These are phyloP conservation scores for Halophytophthora polymorphica DNA, from an alignment of 352 stramenopile genomes.

Conservation along the genomic window DNA sequence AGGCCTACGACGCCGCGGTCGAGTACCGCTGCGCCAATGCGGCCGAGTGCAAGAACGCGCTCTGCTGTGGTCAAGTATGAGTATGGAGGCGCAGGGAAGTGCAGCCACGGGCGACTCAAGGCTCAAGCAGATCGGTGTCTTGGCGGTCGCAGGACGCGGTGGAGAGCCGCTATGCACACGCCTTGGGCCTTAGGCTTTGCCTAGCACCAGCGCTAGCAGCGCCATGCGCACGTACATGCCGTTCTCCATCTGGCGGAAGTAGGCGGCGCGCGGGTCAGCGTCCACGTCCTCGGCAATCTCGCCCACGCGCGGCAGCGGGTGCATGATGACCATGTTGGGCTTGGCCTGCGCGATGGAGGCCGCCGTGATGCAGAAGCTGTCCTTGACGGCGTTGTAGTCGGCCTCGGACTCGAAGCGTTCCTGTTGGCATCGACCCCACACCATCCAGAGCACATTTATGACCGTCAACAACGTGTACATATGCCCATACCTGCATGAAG, in stretches of 20 bases:
- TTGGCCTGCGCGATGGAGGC: conserved; percentile 84
- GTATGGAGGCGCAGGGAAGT: background rate
- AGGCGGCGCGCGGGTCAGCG: conserved; percentile 92
- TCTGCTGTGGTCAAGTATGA: conserved; percentile 34
- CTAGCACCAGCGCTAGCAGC: conserved; percentile 92
- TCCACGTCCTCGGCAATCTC: conserved; percentile 98
- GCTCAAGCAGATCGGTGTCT: conserved; percentile 6
- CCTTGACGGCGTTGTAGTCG: conserved; percentile 95
- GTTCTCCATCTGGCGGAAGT: conserved; percentile 98
- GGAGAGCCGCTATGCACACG: too few relatives aligned
- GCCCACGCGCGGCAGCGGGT: conserved; percentile 96
- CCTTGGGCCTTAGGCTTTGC: conserved; percentile 64
- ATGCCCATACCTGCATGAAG: conserved; percentile 1
- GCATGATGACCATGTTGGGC: conserved; percentile 95
- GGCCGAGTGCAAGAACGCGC: conserved; percentile 32
- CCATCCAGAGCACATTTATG: background rate
- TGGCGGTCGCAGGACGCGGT: too few relatives aligned
- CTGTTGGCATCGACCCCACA: conserved; percentile 27
- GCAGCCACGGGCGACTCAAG: too few relatives aligned
- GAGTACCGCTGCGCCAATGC: conserved; percentile 59
- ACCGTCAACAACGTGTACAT: too few relatives aligned
- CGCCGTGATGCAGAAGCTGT: conserved; percentile 79
- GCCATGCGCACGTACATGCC: conserved; percentile 99
- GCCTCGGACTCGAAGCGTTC: conserved; percentile 94
- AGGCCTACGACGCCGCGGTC: conserved; percentile 63